phyloP scores from a whole-genome alignment of 306 rosid genomes.

The Vachellia pachyceras region DNA sequence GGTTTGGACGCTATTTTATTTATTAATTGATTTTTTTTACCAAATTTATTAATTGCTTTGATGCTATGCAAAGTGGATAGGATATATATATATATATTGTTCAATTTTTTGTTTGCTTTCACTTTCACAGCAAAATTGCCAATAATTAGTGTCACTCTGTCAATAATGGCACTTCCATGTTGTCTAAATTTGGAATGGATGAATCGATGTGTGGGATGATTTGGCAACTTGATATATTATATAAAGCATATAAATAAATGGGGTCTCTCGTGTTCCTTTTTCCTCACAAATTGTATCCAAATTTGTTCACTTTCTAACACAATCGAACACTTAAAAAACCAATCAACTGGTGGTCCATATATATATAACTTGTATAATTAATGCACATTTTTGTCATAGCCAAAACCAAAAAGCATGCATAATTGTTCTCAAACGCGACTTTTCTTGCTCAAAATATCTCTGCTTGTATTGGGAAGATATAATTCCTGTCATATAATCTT shows the following conservation, averaged over 20 bases:
- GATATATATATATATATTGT: no score
- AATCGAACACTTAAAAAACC: not conserved
- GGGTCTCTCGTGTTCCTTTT: not conserved
- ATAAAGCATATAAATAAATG: no score
- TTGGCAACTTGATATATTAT: no score
- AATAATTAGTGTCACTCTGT: constrained; percentile 28
- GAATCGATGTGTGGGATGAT: not conserved
- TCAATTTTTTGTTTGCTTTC: constrained; percentile 2
- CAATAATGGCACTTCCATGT: not conserved
- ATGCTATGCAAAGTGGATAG: constrained; percentile 7
- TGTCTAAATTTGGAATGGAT: constrained; percentile 6
- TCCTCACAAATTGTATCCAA: not conserved
- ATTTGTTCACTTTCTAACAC: not conserved
- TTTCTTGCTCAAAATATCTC: no score
- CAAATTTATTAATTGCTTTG: not conserved
- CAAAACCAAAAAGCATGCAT: no score
- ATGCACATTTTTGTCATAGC: no score
- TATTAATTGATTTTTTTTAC: no score
- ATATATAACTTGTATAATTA: no score
- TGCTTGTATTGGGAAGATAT: no score
- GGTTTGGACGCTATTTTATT: no score
- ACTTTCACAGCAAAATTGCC: constrained; percentile 30
- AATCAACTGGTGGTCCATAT: not conserved
- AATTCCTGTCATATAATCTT: no score
- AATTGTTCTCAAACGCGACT: no score